Base-by-base conservation (phyloP, 768 basidiomycete species). In the Hypholoma sublateritium region DNA sequence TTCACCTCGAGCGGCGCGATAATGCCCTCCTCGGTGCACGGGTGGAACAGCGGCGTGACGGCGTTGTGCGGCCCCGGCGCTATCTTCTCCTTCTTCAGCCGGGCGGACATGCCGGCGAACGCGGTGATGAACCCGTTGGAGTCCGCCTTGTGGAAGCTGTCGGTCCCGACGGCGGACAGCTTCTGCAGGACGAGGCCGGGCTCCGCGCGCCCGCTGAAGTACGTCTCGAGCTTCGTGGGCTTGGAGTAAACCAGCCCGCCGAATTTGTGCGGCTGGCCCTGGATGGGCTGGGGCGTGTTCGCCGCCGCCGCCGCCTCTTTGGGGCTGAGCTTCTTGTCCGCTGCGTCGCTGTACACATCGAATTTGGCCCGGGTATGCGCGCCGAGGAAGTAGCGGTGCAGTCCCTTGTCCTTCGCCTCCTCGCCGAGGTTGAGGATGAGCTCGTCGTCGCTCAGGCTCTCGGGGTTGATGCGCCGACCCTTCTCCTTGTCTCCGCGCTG, bases 231-330 rank as follows among this genome's bases (percentile, higher is more conserved):
- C 5, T 59, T 51, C 5, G 87, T 76, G 35, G 80, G 76, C 39
- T 75, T 72, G 2, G 82, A 69, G 68, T 93, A 93, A 44, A 74
- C 72, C 41, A 92, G 76, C 3, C 82, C 91, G 37, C 78, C 89
- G 36, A 71, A 76, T 24, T 72, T 77, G 61, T 93, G 91, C 0
- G 89, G 89, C 54, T 81, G 76, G 42, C 81, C 85, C 58, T 85
- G 83, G 59, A 93, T 85, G 5, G 63, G 64, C 42, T 65, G 63
- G 4, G 66, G 62, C 21, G 47, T 49, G 49, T 67, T 67, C 24
- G 62, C 60, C n/a, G 46, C 43, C 11, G 47, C 53, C 12, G 55
- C 41, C 8, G 61, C 58, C 8, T 39, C 45, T 25, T 21, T 37
- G 14, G 50, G 11, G 19, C 44, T 39, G 13, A 45, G 41, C 34